Evolutionary conservation across 2,329 filamentous ascomycete genomes (phyloP).

Genomic region (Neonectria hederae): DNA sequence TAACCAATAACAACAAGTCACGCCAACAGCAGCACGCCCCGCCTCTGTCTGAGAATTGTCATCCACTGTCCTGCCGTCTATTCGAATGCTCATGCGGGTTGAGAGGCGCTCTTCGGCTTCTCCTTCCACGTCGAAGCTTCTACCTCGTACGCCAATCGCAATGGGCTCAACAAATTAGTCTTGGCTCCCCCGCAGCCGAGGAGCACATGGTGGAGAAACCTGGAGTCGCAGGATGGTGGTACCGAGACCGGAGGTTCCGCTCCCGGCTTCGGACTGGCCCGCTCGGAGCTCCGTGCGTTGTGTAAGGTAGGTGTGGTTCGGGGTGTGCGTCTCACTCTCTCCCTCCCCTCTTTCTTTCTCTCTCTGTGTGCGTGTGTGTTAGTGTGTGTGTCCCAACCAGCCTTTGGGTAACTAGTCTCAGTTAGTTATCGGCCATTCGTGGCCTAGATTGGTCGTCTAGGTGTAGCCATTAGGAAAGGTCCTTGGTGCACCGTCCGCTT

Average conservation of each 20-base stretch:
- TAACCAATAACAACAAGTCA: conserved; percentile 7
- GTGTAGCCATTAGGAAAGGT: background rate
- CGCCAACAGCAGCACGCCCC: background rate
- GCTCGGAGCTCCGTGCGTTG: conserved; percentile 23
- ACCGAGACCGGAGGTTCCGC: conserved; percentile 16
- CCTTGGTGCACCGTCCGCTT: background rate
- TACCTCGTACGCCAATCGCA: background rate
- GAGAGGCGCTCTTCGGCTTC: background rate
- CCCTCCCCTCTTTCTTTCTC: too few relatives aligned
- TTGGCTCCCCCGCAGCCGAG: conserved; percentile 15
- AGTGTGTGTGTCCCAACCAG: background rate
- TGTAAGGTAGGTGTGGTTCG: conserved; percentile 6
- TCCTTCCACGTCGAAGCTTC: background rate
- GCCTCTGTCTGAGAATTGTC: background rate
- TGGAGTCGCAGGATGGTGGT: conserved; percentile 9
- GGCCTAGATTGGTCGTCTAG: background rate
- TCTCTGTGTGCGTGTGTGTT: background rate
- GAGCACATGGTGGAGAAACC: conserved; percentile 5
- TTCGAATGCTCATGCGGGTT: background rate
- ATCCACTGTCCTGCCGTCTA: background rate
- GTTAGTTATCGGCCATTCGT: background rate
- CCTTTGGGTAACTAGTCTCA: background rate
- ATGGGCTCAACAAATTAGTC: conserved; percentile 15
- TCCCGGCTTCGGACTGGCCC: conserved; percentile 26
- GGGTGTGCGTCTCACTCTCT: conserved; percentile 2